Percentiles rank a stretch among this genome's conserved stretches.
These are phyloP conservation scores for Amanita molliuscula DNA, from an alignment of 768 basidiomycete genomes.

Conservation along the genomic window DNA sequence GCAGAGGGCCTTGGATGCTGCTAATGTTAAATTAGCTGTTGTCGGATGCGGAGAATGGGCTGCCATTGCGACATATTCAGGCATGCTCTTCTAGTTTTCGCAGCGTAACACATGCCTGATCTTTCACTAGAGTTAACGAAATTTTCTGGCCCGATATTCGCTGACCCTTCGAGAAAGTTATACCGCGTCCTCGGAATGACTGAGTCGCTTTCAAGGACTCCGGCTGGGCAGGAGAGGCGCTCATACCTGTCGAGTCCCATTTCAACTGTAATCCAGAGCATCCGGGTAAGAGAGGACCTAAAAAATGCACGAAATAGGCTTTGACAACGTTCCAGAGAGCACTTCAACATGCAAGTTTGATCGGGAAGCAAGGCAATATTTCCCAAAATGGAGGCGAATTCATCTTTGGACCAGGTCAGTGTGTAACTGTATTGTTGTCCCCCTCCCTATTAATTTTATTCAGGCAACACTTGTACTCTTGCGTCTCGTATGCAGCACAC, in stretches of 20 bases:
- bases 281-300: slow-evolving; percentile 27
- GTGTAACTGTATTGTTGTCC: too few relatives aligned
- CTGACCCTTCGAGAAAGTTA: slow-evolving; percentile 51
- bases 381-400: slow-evolving; percentile 58
- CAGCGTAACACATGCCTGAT: not conserved
- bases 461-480: slow-evolving; percentile 37
- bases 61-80: slow-evolving; percentile 37
- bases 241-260: slow-evolving; percentile 33
- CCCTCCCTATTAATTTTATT: not conserved
- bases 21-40: slow-evolving; percentile 32
- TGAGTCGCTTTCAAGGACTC: slow-evolving; percentile 34
- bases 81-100: slow-evolving; percentile 17
- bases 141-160: slow-evolving; percentile 42
- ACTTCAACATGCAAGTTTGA: slow-evolving; percentile 29
- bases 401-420: slow-evolving; percentile 45
- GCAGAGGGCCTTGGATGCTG: slow-evolving; percentile 26
- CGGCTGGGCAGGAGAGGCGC: slow-evolving; percentile 29
- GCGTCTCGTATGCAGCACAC: slow-evolving; percentile 52
- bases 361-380: slow-evolving; percentile 57
- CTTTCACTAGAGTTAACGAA: slow-evolving; percentile 28
- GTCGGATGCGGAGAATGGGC: slow-evolving; percentile 55
- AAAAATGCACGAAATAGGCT: not conserved
- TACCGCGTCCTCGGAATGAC: slow-evolving; percentile 56
- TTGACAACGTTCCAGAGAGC: slow-evolving; percentile 17
- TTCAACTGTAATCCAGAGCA: slow-evolving; percentile 25